These are phyloP conservation scores for Hura crepitans DNA, from an alignment of 441 rosid genomes.

Conservation along the genomic window DNA sequence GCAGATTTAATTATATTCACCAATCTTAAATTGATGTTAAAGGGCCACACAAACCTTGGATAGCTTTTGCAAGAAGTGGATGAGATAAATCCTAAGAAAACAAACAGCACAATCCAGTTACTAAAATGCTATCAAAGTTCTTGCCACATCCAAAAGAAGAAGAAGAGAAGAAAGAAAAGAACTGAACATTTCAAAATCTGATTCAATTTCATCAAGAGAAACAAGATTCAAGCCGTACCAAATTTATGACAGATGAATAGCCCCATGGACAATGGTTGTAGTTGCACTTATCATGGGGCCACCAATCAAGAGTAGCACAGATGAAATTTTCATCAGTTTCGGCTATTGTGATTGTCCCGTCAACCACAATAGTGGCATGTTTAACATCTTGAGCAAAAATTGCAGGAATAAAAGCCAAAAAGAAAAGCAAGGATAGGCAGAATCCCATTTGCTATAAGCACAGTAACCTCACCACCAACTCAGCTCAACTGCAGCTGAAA, in stretches of 20 bases:
- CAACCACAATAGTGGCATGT: slow-evolving; percentile 40
- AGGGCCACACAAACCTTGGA: slow-evolving; percentile 54
- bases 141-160: neutral
- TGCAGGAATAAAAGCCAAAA: slow-evolving; percentile 41
- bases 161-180: neutral
- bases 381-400: slow-evolving; percentile 44
- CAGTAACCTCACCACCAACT: slow-evolving; percentile 15
- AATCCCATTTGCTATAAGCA: slow-evolving; percentile 39
- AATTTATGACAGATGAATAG: slow-evolving; percentile 63
- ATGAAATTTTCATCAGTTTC: slow-evolving; percentile 73
- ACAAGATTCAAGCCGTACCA: slow-evolving; percentile 41
- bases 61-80: slow-evolving; percentile 70
- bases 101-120: slow-evolving; percentile 9
- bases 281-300: slow-evolving; percentile 98
- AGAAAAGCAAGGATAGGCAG: slow-evolving; percentile 31
- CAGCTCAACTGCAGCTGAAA: slow-evolving; percentile 34
- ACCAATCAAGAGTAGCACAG: slow-evolving; percentile 98
- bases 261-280: slow-evolving; percentile 92
- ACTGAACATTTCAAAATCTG: slow-evolving; percentile 12
- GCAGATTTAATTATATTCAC: slow-evolving; percentile 1
- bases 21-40: slow-evolving; percentile 14
- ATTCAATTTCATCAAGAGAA: slow-evolving; percentile 3
- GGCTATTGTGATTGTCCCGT: slow-evolving; percentile 48
- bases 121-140: slow-evolving; percentile 6
- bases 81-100: slow-evolving; percentile 68